Base-by-base conservation (phyloP, 345 rosid species). In the Eucalyptus erythrocorys region DNA sequence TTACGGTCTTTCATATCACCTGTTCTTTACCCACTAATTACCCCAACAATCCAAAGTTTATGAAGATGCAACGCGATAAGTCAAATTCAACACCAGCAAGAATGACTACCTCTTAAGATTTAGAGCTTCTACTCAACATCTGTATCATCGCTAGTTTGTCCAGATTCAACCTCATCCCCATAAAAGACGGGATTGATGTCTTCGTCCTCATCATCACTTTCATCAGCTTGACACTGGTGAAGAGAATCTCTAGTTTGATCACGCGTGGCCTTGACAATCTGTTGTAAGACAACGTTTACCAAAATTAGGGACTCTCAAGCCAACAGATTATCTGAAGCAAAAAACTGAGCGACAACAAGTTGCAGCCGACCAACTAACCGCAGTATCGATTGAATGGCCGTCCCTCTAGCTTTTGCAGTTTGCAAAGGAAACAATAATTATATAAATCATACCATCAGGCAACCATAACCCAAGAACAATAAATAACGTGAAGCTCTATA, bases 301-400 rank as follows among this genome's bases (percentile, higher is more conserved):
- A 48, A 37, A 24, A 17, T 19, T 27, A 53, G 32, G 21, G 5
- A 37, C 50, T 22, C 32, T 10, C 48, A 30, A 27, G 82, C 9
- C 45, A 87, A 45, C 42, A 48, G 48, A 9, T 40, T 27, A 48
- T 68, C 48, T 34, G 8, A 86, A 86, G 42, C 17, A 6, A 27
- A 43, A 86, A 98, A 98, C 99, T 94, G 98, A 45, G 97, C 94
- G 45, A 93, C 94, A 88, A 95, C 92, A 88, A 98, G 97, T 87
- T 95, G 96, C 88, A 96, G 92, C 86, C 99, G 97, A 34, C 99
- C 99, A 30, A 98, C 93, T 89, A 96, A 91, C 88, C 93, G 97
- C 82, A 96, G 89, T 89, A 97, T 92, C 90, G 96, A 93, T 92
- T 93, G 95, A 93, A 94, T 80, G 89, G 96, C 94, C 48, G 66